Percentiles rank a stretch among this genome's conserved stretches.
These are phyloP conservation scores for Pelagophyceae sp. DNA, from an alignment of 352 stramenopile genomes.

Conservation along the genomic window DNA sequence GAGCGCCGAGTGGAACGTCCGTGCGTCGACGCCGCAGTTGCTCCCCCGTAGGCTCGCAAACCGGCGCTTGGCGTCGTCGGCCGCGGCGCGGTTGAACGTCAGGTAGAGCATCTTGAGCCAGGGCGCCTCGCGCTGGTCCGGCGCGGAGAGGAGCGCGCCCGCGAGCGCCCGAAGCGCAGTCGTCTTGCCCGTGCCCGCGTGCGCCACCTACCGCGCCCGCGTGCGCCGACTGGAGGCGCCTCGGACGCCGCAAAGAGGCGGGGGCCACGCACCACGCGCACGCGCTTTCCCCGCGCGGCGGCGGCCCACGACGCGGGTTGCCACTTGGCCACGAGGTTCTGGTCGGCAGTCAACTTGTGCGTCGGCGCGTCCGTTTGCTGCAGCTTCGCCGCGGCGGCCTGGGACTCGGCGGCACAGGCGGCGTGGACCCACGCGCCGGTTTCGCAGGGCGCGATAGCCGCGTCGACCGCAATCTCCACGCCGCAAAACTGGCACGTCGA, in stretches of 20 bases:
- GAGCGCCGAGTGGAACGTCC: not conserved
- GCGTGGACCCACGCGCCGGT: too few relatives aligned
- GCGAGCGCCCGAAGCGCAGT: not conserved
- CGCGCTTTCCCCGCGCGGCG: not conserved
- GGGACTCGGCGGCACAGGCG: too few relatives aligned
- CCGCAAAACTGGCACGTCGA: too few relatives aligned
- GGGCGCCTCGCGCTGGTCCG: not conserved
- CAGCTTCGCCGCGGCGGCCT: too few relatives aligned
- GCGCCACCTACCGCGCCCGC: too few relatives aligned
- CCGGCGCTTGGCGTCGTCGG: not conserved
- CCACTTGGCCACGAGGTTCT: not conserved
- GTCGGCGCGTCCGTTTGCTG: too few relatives aligned
- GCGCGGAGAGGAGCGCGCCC: too few relatives aligned
- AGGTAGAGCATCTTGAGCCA: not conserved
- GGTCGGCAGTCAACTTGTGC: not conserved
- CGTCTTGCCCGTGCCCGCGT: slow-evolving; percentile 15
- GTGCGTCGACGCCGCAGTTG: not conserved
- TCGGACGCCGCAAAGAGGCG: too few relatives aligned
- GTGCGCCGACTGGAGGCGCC: too few relatives aligned
- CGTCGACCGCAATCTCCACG: too few relatives aligned
- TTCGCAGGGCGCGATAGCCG: too few relatives aligned
- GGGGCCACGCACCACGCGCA: too few relatives aligned
- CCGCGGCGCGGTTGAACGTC: not conserved
- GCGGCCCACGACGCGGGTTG: not conserved
- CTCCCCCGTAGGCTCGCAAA: not conserved